These are phyloP conservation scores for Chaetomiaceae sp. DNA, from an alignment of 2,329 filamentous ascomycete species.

Conservation along the genomic window DNA sequence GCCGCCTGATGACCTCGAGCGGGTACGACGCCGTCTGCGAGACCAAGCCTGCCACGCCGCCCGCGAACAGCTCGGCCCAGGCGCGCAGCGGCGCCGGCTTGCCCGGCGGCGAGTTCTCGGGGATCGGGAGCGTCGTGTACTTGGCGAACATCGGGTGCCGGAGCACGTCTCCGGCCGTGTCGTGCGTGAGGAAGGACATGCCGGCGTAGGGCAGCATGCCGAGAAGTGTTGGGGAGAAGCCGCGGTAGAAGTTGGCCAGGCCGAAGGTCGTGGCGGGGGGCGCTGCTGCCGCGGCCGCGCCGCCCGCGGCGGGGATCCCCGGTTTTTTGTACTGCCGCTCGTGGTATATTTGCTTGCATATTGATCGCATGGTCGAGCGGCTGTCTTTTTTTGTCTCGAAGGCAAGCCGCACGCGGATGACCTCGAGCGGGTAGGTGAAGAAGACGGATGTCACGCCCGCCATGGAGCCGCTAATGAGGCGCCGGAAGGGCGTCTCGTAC, in stretches of 20 bases:
- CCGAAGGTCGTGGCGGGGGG: conserved; percentile 59
- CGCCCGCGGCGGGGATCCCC: conserved; percentile 32
- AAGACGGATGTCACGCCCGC: conserved; percentile 90
- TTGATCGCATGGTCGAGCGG: conserved; percentile 65
- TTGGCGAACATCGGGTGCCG: conserved; percentile 61
- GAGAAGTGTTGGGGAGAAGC: conserved; percentile 82
- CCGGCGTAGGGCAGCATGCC: conserved; percentile 98
- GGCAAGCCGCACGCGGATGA: conserved; percentile 85
- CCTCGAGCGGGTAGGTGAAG: conserved; percentile 91
- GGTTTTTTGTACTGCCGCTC: conserved; percentile 54
- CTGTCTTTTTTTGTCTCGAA: conserved; percentile 82
- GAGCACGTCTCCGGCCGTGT: conserved; percentile 80
- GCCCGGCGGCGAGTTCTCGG: conserved; percentile 46
- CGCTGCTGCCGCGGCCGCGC: conserved; percentile 42
- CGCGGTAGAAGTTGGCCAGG: conserved; percentile 87
- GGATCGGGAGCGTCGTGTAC: conserved; percentile 70
- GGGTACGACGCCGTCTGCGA: conserved; percentile 93
- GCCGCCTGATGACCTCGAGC: conserved; percentile 81
- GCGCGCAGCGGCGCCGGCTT: conserved; percentile 71
- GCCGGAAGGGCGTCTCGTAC: conserved; percentile 74
- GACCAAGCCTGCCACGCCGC: conserved; percentile 80
- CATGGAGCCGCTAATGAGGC: conserved; percentile 67
- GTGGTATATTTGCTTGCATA: conserved; percentile 81
- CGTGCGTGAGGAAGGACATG: conserved; percentile 91
- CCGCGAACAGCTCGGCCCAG: conserved; percentile 81